A percentile compares a stretch with the other conserved stretches of the same genome.
Evolutionary conservation across 2,329 filamentous ascomycete genomes (phyloP).

Genomic region (Neonectria magnoliae): DNA sequence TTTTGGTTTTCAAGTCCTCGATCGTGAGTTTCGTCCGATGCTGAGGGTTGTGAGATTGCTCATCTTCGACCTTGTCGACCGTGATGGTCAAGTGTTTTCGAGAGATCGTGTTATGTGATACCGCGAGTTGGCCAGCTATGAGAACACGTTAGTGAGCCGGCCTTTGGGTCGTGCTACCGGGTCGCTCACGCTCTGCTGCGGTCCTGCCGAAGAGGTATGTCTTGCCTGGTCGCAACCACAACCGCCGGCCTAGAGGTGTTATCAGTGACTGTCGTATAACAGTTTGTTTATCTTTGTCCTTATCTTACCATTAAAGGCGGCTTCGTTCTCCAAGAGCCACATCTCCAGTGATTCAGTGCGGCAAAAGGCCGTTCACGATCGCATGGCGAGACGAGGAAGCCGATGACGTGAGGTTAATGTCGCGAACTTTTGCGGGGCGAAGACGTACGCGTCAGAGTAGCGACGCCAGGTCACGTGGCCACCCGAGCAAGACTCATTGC

Average conservation of each 20-base stretch:
- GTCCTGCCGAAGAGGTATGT: constrained; percentile 88
- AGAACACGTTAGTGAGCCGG: constrained; percentile 6
- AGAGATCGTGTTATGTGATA: constrained; percentile 85
- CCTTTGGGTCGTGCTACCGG: too few species aligned
- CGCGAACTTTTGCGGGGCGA: constrained; percentile 38
- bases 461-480: constrained; percentile 42
- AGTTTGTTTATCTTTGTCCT: neutral
- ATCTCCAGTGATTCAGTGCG: constrained; percentile 51
- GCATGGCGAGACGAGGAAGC: constrained; percentile 24
- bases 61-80: constrained; percentile 71
- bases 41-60: constrained; percentile 72
- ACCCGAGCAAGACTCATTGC: neutral
- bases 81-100: constrained; percentile 86
- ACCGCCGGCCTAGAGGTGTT: constrained; percentile 54
- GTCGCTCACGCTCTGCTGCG: constrained; percentile 66
- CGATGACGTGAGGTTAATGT: constrained; percentile 41
- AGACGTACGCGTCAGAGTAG: constrained; percentile 28
- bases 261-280: constrained; percentile 9
- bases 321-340: constrained; percentile 73
- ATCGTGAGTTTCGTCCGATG: constrained; percentile 76
- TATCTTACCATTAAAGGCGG: constrained; percentile 58
- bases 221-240: constrained; percentile 89
- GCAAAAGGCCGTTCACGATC: constrained; percentile 31
- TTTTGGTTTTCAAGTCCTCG: constrained; percentile 84
- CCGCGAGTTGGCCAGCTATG: constrained; percentile 72